phyloP scores from a whole-genome alignment of 768 basidiomycete genomes.

The Suillus fuscotomentosus region DNA sequence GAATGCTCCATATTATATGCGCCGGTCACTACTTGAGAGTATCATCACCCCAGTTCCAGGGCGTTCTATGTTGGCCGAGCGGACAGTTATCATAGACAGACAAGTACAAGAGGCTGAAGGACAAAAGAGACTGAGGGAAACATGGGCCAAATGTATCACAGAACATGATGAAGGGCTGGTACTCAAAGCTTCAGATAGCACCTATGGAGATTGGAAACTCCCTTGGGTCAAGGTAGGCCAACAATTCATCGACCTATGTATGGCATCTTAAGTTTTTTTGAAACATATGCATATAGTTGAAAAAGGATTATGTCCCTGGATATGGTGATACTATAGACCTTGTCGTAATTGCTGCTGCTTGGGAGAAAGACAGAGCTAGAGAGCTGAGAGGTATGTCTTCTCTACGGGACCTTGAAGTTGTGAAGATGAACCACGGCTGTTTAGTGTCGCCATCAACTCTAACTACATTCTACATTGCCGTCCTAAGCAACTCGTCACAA shows the following conservation, averaged over 20 bases:
- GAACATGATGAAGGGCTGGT: slow-evolving; percentile 69
- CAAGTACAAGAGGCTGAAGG: slow-evolving; percentile 11
- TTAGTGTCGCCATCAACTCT: slow-evolving; percentile 68
- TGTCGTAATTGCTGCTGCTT: slow-evolving; percentile 71
- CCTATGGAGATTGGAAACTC: slow-evolving; percentile 59
- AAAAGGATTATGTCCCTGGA: slow-evolving; percentile 86
- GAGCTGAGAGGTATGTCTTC: slow-evolving; percentile 62
- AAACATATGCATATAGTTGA: slow-evolving; percentile 39
- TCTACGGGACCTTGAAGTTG: slow-evolving; percentile 5
- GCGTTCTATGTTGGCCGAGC: slow-evolving; percentile 60
- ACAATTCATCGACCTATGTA: slow-evolving; percentile 15
- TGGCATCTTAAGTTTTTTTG: not conserved
- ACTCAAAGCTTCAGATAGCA: slow-evolving; percentile 69
- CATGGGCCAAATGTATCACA: slow-evolving; percentile 53
- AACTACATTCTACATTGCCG: slow-evolving; percentile 83
- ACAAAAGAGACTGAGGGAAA: slow-evolving; percentile 31
- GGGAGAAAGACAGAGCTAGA: slow-evolving; percentile 77
- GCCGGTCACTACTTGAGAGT: slow-evolving; percentile 62
- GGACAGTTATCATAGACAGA: slow-evolving; percentile 39
- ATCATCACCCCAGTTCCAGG: slow-evolving; percentile 55
- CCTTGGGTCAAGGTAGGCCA: slow-evolving; percentile 77
- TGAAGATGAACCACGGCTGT: not conserved
- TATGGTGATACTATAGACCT: slow-evolving; percentile 82
- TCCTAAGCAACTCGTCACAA: slow-evolving; percentile 48
- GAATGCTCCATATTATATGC: slow-evolving; percentile 50